Conservation (phyloP, 2,329 filamentous ascomycete genomes). For the Fusarium sp. region DNA sequence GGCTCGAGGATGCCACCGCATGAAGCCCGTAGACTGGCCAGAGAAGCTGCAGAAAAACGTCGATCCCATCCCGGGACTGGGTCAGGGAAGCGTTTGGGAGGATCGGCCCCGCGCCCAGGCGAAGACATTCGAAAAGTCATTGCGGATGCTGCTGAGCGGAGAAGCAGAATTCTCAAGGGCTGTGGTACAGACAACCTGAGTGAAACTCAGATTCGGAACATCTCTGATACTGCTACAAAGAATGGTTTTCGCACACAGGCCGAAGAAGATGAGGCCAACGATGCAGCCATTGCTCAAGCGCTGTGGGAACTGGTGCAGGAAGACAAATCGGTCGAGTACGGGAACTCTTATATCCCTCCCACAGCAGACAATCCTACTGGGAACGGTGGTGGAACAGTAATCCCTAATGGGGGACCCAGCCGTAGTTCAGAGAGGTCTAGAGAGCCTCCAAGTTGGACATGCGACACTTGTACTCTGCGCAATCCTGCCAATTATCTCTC, state of each 20-base stretch:
- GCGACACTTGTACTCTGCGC: conserved; percentile 65
- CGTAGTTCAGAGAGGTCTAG: conserved; percentile 8
- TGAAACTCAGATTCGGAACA: conserved; percentile 72
- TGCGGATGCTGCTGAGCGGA: conserved; percentile 75
- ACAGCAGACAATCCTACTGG: conserved; percentile 64
- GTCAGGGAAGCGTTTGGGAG: conserved; percentile 79
- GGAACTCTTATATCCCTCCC: conserved; percentile 62
- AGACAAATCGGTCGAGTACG: conserved; percentile 70
- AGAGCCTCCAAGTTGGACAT: conserved; percentile 59
- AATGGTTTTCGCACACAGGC: conserved; percentile 86
- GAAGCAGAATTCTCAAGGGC: conserved; percentile 73
- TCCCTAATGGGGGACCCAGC: conserved; percentile 31
- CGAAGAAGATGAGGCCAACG: conserved; percentile 89
- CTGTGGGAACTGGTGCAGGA: conserved; percentile 88
- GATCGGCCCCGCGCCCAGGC: conserved; percentile 62
- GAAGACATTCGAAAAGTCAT: conserved; percentile 79
- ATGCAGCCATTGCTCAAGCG: conserved; percentile 85
- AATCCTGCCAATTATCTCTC: conserved; percentile 63
- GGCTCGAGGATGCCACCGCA: conserved; percentile 71
- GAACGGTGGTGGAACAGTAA: conserved; percentile 51
- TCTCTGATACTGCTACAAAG: conserved; percentile 70
- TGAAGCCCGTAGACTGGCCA: conserved; percentile 80
- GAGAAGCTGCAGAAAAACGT: conserved; percentile 78
- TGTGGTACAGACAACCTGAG: conserved; percentile 79
- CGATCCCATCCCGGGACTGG: conserved; percentile 68